Evolutionary conservation across 2,329 filamentous ascomycete genomes (phyloP).

Genomic region (Xylariaceae sp.): DNA sequence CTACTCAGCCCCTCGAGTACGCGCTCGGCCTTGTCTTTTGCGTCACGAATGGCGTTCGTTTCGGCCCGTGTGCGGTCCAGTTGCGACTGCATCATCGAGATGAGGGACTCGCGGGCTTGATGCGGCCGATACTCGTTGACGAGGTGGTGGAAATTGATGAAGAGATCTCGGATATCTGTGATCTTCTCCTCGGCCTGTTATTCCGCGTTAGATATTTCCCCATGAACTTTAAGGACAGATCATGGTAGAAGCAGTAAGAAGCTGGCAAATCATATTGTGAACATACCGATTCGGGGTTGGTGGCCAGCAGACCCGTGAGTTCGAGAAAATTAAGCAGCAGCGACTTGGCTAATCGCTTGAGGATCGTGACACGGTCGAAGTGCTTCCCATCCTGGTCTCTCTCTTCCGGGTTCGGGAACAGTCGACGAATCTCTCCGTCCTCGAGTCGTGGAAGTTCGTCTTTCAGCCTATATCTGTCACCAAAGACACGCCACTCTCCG

Average conservation of each 20-base stretch:
- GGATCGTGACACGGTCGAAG: slow-evolving; percentile 69
- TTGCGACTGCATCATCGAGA: slow-evolving; percentile 64
- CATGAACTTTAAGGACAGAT: background rate
- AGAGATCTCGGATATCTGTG: slow-evolving; percentile 78
- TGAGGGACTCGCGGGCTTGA: slow-evolving; percentile 79
- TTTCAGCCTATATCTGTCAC: slow-evolving; percentile 28
- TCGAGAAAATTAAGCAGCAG: slow-evolving; percentile 89
- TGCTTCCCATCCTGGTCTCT: slow-evolving; percentile 60
- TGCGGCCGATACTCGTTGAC: slow-evolving; percentile 82
- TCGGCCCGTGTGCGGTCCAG: slow-evolving; percentile 71
- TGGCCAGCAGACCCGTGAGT: slow-evolving; percentile 73
- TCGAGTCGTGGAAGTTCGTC: slow-evolving; percentile 63
- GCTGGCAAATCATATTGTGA: background rate
- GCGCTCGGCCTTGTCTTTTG: slow-evolving; percentile 74
- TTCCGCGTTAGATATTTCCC: slow-evolving; percentile 25
- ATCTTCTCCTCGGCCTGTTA: slow-evolving; percentile 72
- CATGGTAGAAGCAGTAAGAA: background rate
- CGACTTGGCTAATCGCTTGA: slow-evolving; percentile 82
- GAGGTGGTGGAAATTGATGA: slow-evolving; percentile 91
- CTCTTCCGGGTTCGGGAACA: slow-evolving; percentile 51
- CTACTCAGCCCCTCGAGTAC: slow-evolving; percentile 73
- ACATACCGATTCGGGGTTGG: slow-evolving; percentile 64
- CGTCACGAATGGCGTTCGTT: slow-evolving; percentile 75
- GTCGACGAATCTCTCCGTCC: slow-evolving; percentile 73
- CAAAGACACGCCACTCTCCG: slow-evolving; percentile 55